phyloP scores from a whole-genome alignment of 2,329 filamentous ascomycete genomes.

The Thermoascus crustaceus region DNA sequence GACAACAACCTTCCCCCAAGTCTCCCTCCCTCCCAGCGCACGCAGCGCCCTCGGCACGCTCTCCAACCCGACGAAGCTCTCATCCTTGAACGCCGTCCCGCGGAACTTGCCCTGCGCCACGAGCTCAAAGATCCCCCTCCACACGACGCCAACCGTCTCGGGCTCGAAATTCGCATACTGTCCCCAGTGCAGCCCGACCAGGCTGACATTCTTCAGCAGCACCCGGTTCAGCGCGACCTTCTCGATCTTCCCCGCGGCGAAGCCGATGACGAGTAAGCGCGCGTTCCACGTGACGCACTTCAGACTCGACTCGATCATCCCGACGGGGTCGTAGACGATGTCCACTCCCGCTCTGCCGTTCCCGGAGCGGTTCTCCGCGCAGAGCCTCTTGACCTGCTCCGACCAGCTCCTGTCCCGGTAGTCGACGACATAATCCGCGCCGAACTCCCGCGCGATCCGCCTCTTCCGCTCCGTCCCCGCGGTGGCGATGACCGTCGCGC shows the following conservation, averaged over 20 bases:
- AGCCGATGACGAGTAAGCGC: constrained; percentile 77
- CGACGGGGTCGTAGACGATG: constrained; percentile 92
- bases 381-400: constrained; percentile 63
- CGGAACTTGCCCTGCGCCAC: constrained; percentile 70
- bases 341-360: constrained; percentile 64
- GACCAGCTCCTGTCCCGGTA: constrained; percentile 66
- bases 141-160: constrained; percentile 62
- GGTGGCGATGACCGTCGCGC: constrained; percentile 87
- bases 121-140: constrained; percentile 72
- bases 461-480: constrained; percentile 74
- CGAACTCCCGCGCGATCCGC: constrained; percentile 67
- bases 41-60: constrained; percentile 66
- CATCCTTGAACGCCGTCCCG: constrained; percentile 74
- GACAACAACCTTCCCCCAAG: constrained; percentile 94
- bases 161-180: constrained; percentile 68
- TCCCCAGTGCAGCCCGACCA: constrained; percentile 90
- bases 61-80: constrained; percentile 75
- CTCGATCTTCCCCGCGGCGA: constrained; percentile 78
- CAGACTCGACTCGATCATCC: constrained; percentile 75
- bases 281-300: constrained; percentile 95
- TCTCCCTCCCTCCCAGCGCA: constrained; percentile 69
- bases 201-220: constrained; percentile 81
- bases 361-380: constrained; percentile 48
- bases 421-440: constrained; percentile 75
- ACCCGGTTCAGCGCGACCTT: constrained; percentile 90